Percentiles rank a stretch among this genome's conserved stretches.
Conservation (phyloP, 768 basidiomycete genomes). For the Kondoa malvinella region DNA sequence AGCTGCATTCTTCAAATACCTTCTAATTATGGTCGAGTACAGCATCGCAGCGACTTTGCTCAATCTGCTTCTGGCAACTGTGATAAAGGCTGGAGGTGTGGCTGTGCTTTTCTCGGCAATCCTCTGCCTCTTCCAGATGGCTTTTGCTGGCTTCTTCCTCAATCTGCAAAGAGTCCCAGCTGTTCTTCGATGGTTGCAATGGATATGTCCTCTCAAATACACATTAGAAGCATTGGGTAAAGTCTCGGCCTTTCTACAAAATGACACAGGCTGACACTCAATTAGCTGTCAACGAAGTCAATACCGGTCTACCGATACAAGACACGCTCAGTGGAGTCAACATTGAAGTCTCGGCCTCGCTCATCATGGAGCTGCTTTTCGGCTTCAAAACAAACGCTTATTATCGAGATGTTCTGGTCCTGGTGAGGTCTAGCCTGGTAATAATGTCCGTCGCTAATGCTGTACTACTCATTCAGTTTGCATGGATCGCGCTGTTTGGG, state of each 20-base stretch:
- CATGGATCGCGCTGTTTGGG: slow-evolving; percentile 64
- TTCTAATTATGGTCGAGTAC: slow-evolving; percentile 72
- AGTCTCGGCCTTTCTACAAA: background rate
- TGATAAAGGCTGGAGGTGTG: slow-evolving; percentile 71
- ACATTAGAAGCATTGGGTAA: slow-evolving; percentile 42
- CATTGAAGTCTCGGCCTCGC: slow-evolving; percentile 54
- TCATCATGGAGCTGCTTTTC: slow-evolving; percentile 83
- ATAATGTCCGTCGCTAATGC: slow-evolving; percentile 10
- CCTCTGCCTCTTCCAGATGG: slow-evolving; percentile 36
- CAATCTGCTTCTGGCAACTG: slow-evolving; percentile 77
- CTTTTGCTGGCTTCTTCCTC: slow-evolving; percentile 30
- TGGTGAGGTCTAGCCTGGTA: background rate
- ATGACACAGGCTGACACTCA: background rate
- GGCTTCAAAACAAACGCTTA: slow-evolving; percentile 68
- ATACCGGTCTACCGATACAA: slow-evolving; percentile 64
- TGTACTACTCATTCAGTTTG: slow-evolving; percentile 72
- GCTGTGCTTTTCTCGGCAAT: slow-evolving; percentile 64
- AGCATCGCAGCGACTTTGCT: slow-evolving; percentile 71
- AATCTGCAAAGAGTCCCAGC: slow-evolving; percentile 51
- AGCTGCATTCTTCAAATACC: slow-evolving; percentile 80
- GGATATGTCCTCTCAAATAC: slow-evolving; percentile 63
- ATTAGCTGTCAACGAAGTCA: slow-evolving; percentile 68
- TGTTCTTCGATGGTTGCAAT: slow-evolving; percentile 83
- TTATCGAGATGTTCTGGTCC: slow-evolving; percentile 42
- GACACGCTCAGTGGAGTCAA: slow-evolving; percentile 68